Conservation (phyloP, 2,329 filamentous ascomycete genomes). For the Nemania sp. region DNA sequence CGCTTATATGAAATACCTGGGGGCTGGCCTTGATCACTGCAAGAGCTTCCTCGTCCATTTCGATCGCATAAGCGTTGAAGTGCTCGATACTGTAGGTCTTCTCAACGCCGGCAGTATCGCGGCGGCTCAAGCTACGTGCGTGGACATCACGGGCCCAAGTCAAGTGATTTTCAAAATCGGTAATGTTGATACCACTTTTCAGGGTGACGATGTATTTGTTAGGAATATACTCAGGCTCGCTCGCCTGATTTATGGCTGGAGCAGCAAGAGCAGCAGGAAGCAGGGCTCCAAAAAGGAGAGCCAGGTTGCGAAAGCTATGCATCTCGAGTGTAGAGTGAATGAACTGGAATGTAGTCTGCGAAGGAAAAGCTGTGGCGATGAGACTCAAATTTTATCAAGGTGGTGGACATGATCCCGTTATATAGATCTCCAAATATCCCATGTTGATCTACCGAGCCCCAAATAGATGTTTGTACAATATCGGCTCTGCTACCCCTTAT, state of each 20-base stretch:
- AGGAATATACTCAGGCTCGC: slow-evolving; percentile 33
- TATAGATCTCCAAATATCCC: slow-evolving; percentile 17
- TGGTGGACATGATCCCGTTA: slow-evolving; percentile 10
- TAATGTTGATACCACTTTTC: slow-evolving; percentile 36
- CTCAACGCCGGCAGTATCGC: slow-evolving; percentile 44
- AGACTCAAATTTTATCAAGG: neutral
- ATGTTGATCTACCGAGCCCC: neutral
- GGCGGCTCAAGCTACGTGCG: slow-evolving; percentile 41
- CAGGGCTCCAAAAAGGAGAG: slow-evolving; percentile 38
- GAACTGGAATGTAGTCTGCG: slow-evolving; percentile 2
- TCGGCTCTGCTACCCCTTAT: slow-evolving; percentile 20
- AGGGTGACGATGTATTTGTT: slow-evolving; percentile 40
- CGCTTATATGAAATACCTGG: slow-evolving; percentile 3
- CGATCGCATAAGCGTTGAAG: slow-evolving; percentile 48
- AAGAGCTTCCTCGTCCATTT: slow-evolving; percentile 45
- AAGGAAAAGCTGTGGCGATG: slow-evolving; percentile 14
- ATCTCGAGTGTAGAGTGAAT: slow-evolving; percentile 24
- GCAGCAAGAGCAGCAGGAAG: slow-evolving; percentile 37
- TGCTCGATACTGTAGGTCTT: slow-evolving; percentile 46
- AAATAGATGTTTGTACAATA: slow-evolving; percentile 24
- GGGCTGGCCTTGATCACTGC: slow-evolving; percentile 39
- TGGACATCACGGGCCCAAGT: slow-evolving; percentile 43
- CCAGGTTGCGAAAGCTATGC: slow-evolving; percentile 36
- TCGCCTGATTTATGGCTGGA: slow-evolving; percentile 29
- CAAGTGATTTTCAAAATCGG: slow-evolving; percentile 42